phyloP scores from a whole-genome alignment of 345 rosid genomes.

The Citrus sp. region DNA sequence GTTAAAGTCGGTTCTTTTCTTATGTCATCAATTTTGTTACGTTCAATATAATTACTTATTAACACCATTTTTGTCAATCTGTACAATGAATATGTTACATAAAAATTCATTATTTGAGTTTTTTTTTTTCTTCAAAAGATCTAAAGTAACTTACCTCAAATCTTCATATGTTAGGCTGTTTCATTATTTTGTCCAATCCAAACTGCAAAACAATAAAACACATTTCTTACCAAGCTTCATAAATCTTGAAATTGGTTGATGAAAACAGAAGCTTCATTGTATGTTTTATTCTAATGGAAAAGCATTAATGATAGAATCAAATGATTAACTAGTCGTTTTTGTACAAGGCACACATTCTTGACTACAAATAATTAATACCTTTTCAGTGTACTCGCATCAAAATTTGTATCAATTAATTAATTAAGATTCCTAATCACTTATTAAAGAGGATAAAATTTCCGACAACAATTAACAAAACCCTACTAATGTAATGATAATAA shows the following conservation, averaged over 20 bases:
- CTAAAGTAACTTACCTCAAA: too few species aligned
- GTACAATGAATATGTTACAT: not conserved
- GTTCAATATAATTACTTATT: too few species aligned
- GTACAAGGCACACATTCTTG: not conserved
- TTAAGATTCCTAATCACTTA: not conserved
- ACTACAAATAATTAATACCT: not conserved
- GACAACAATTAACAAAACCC: not conserved
- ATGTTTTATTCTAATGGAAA: too few species aligned
- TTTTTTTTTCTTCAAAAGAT: not conserved
- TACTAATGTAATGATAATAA: not conserved
- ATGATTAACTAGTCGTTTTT: not conserved
- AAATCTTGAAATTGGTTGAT: not conserved
- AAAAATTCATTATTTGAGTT: not conserved
- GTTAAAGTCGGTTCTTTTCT: not conserved
- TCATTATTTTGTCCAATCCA: not conserved
- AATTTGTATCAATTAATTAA: not conserved
- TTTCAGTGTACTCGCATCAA: not conserved
- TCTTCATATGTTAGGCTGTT: not conserved
- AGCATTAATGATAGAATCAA: not conserved
- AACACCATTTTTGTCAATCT: not conserved
- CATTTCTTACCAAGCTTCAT: not conserved
- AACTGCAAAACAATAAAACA: not conserved
- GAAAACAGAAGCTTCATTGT: not conserved
- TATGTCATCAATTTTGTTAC: not conserved
- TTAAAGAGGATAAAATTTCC: not conserved